Evolutionary conservation across 345 rosid species (phyloP), one percentile per base, ranked within the genome.

Genomic region (Hirschfeldia incana): DNA sequence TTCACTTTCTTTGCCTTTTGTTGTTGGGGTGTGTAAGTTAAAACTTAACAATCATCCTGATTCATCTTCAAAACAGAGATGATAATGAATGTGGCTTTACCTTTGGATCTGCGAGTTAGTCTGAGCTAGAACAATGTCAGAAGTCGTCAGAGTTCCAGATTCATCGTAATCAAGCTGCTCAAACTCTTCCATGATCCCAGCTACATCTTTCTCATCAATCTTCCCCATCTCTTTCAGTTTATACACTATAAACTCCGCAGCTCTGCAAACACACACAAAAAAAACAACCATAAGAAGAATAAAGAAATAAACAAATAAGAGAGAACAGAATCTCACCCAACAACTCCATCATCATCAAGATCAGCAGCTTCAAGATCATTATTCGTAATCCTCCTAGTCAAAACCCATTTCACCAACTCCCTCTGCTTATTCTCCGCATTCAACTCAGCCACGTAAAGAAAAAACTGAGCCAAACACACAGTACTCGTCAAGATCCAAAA

Each of bases 191-290:
- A 89, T 74, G 57, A 88, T 78, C 9, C 70, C 76, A 5, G 86
- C 15, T 29, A 92, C 80, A 58, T 92, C 97, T 62, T 91, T 91
- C 83, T 89, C 87, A 80, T 76, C 87, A 36, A 94, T 89, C 88
- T 92, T 92, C 33, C 94, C 97, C 92, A 88, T 91, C 82, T 94
- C 98, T 80, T 89, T 91, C 8, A 92, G 97, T 84, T 92, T 92
- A 64, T 84, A 88, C n/a, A 91, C 2, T 7, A 90, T 55, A 75
- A 88, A 91, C 83, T 90, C 98, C 5, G 89, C 87, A 80, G 87
- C 85, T 65, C 82, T 82, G 66, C 57, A n/a, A 37, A 37, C 44
- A 17, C 46, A 69, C 58, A 73, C 73, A 68, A 9, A 46, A 69
- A 13, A 33, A 67, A 57, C 69, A 1, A 57, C 21, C 3, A 61